A percentile compares a stretch with the other conserved stretches of the same genome.
Evolutionary conservation across 768 basidiomycete species (phyloP).

Genomic region (Trametes cinnabarina): DNA sequence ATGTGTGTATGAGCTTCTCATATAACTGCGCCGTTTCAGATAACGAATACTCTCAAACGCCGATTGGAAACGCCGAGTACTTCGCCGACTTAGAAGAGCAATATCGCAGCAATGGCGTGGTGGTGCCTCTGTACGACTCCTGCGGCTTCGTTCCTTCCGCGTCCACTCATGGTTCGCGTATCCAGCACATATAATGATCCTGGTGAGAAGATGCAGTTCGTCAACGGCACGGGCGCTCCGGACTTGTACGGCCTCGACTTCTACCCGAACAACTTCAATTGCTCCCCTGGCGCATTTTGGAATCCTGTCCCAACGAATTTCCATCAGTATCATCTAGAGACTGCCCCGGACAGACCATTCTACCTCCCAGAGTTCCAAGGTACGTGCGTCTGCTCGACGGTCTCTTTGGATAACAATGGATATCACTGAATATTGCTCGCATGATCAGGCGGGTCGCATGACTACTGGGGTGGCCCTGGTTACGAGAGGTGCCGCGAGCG

Average conservation of each 20-base stretch:
- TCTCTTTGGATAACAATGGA: too few relatives aligned
- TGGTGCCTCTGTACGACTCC: constrained; percentile 17
- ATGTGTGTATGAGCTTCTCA: too few relatives aligned
- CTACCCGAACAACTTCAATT: constrained; percentile 80
- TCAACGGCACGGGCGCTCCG: constrained; percentile 31
- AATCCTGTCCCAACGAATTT: constrained; percentile 60
- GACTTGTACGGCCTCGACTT: constrained; percentile 45
- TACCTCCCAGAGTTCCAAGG: constrained; percentile 59
- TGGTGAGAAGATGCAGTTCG: constrained; percentile 25
- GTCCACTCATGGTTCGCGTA: too few relatives aligned
- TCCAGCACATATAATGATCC: constrained; percentile 29
- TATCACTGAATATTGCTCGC: too few relatives aligned
- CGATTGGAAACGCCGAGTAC: constrained; percentile 24
- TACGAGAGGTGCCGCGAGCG: constrained; percentile 62
- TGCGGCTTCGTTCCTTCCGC: too few relatives aligned
- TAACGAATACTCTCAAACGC: constrained; percentile 68
- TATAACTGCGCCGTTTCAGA: constrained; percentile 39
- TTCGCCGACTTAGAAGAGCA: constrained; percentile 25
- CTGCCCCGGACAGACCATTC: constrained; percentile 52
- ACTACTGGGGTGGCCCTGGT: constrained; percentile 81
- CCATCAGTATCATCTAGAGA: constrained; percentile 55
- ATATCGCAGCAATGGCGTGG: constrained; percentile 43
- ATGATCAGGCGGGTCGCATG: constrained; percentile 72
- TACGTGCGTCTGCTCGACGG: constrained; percentile 16
- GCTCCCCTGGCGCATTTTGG: constrained; percentile 69